Evolutionary conservation across 495 filamentous ascomycete genomes (phyloP).

Genomic region (Aspergillus bridgeri): DNA sequence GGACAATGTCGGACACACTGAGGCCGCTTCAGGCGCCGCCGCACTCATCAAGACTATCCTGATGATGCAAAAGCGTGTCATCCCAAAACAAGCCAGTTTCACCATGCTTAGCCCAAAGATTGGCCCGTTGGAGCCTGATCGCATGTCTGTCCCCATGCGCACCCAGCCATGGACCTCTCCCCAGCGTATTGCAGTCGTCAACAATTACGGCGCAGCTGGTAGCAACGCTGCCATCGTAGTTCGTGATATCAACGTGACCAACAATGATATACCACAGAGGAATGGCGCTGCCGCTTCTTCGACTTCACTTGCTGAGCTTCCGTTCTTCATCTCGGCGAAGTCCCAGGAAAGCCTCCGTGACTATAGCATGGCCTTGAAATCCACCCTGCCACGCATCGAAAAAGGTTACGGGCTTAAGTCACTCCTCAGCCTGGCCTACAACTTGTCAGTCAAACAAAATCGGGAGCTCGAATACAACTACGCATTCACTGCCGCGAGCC

Average conservation of each 20-base stretch:
- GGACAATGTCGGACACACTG: slow-evolving; percentile 46
- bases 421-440: too few species aligned
- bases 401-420: too few species aligned
- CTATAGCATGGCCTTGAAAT: too few species aligned
- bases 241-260: slow-evolving; percentile 3
- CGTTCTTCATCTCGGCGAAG: too few species aligned
- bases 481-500: too few species aligned
- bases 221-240: slow-evolving; percentile 47
- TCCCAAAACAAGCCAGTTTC: slow-evolving; percentile 36
- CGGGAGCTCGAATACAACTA: too few species aligned
- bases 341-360: too few species aligned
- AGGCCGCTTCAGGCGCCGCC: slow-evolving; percentile 42
- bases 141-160: slow-evolving; percentile 30
- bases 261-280: too few species aligned
- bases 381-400: too few species aligned
- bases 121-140: slow-evolving; percentile 25
- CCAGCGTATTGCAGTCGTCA: slow-evolving; percentile 32
- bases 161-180: slow-evolving; percentile 22
- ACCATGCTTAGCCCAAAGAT: slow-evolving; percentile 41
- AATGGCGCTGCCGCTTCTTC: too few species aligned
- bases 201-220: slow-evolving; percentile 52
- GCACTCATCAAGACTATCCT: slow-evolving; percentile 42
- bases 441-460: too few species aligned
- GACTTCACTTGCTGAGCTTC: not conserved
- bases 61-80: slow-evolving; percentile 39